Base-by-base conservation (phyloP, 805 yeast genomes). In the Ogataea minuta region DNA sequence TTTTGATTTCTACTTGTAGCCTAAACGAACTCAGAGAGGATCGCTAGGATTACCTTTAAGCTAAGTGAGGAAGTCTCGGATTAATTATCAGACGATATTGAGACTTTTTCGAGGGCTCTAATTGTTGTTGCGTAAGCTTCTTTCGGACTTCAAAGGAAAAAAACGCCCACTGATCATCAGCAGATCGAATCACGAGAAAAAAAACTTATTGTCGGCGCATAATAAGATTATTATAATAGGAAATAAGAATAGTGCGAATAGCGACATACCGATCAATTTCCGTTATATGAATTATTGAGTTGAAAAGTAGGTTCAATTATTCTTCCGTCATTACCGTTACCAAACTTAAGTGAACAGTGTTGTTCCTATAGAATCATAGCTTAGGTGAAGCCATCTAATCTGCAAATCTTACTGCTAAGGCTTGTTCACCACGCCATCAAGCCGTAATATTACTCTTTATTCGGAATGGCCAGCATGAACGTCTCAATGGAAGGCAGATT, bases 211-310 rank as follows among this genome's bases (percentile, higher is more conserved):
- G 43, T 39, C 33, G 24, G 14, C 12, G 11, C 17, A 39, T 24
- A 39, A 39, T 34, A 39, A 35, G 31, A 14, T 25, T 29, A 39
- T 33, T 34, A 2, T 28, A 34, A 28, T 23, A 14, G 38, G 41
- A 31, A 27, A 21, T 27, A 14, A 23, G 5, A 30, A 10, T 9
- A 15, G 25, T 20, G 39, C 36, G 33, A 33, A 30, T 25, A 17
- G 14, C 12, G 23, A 34, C 20, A 12, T n/a, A 29, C 28, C 23
- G 11, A 39, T 29, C 30, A 34, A 21, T 23, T 27, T 34, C 43
- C 34, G 39, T 34, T 39, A 39, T 30, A 31, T 29, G 34, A 11
- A 28, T 31, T 25, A 13, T 23, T 28, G 43, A 29, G 24, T 39
- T 38, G 29, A 20, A 21, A 29, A 24, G n/a, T 14, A 30, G 14